phyloP scores from a whole-genome alignment of 352 stramenopile species.

The Globisporangium acanthophoron region DNA sequence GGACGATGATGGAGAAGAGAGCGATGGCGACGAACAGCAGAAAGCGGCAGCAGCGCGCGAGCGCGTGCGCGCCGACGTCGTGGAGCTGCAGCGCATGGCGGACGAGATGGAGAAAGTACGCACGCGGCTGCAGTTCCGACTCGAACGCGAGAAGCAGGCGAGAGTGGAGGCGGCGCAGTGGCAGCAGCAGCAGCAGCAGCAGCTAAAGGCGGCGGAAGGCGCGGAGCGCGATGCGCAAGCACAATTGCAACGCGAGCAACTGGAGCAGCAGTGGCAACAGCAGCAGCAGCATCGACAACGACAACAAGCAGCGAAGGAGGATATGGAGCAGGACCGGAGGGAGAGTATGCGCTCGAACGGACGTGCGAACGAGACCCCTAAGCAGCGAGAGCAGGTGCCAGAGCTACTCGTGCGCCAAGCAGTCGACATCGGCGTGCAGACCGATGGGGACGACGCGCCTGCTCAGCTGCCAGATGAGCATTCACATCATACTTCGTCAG shows the following conservation, averaged over 20 bases:
- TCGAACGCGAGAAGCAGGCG: slow-evolving; percentile 21
- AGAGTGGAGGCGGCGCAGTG: slow-evolving; percentile 14
- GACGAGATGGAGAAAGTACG: slow-evolving; percentile 63
- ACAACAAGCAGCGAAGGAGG: too few species aligned
- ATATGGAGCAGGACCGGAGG: too few species aligned
- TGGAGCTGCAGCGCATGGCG: slow-evolving; percentile 43
- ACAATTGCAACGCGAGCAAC: slow-evolving; percentile 1
- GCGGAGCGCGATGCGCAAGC: background rate
- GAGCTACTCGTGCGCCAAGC: background rate
- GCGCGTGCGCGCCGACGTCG: slow-evolving; percentile 31
- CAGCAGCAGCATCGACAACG: background rate
- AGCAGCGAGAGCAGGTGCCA: background rate
- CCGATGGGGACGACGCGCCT: too few species aligned
- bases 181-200: slow-evolving; percentile 6
- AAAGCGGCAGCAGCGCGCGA: slow-evolving; percentile 6
- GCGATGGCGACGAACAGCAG: slow-evolving; percentile 12
- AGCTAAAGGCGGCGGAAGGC: background rate
- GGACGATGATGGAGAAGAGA: background rate
- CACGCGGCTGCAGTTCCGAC: slow-evolving; percentile 38
- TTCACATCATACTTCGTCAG: too few species aligned
- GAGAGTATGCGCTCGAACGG: too few species aligned
- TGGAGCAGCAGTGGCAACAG: slow-evolving; percentile 9
- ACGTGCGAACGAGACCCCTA: background rate
- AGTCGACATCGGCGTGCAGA: too few species aligned
- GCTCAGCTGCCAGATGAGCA: too few species aligned